A percentile compares a stretch with the other conserved stretches of the same genome.
These are phyloP conservation scores for Tylopilus subfusipes DNA, from an alignment of 768 basidiomycete species.

Conservation along the genomic window DNA sequence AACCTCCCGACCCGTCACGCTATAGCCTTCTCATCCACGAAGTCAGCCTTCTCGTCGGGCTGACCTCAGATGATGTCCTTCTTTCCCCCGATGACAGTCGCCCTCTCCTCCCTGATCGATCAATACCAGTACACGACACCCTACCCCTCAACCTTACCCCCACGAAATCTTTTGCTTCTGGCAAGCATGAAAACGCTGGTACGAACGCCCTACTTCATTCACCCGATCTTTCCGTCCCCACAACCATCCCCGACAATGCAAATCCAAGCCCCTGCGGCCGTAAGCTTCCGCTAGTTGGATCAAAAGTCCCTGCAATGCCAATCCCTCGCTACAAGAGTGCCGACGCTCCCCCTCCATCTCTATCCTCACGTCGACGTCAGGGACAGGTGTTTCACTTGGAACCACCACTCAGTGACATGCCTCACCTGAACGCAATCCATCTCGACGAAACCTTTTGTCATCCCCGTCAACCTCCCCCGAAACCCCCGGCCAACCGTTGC, in stretches of 20 bases:
- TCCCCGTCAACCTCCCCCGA: constrained; percentile 21
- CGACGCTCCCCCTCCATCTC: constrained; percentile 3
- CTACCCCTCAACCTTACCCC: constrained; percentile 19
- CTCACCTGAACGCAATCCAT: constrained; percentile 1
- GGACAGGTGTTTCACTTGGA: constrained; percentile 26
- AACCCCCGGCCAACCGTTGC: constrained; percentile 23
- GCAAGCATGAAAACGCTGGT: constrained; percentile 1
- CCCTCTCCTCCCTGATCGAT: not conserved
- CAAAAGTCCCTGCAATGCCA: not conserved
- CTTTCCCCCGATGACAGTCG: not conserved
- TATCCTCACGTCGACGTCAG: constrained; percentile 19
- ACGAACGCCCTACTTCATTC: not conserved
- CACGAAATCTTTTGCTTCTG: constrained; percentile 22
- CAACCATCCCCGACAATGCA: not conserved
- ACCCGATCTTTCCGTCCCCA: not conserved
- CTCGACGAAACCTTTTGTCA: constrained; percentile 11
- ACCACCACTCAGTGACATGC: not conserved
- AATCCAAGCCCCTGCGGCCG: not conserved
- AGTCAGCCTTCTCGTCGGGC: constrained; percentile 31
- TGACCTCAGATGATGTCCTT: constrained; percentile 20
- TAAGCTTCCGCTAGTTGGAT: not conserved
- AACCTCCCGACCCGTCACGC: constrained; percentile 12
- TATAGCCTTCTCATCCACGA: constrained; percentile 32
- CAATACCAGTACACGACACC: constrained; percentile 9
- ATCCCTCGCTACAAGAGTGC: constrained; percentile 8